Percentiles rank a stretch among this genome's conserved stretches.
Conservation (phyloP, 176 grass and related monocot species). For the Dendrocalamus sinicus region DNA sequence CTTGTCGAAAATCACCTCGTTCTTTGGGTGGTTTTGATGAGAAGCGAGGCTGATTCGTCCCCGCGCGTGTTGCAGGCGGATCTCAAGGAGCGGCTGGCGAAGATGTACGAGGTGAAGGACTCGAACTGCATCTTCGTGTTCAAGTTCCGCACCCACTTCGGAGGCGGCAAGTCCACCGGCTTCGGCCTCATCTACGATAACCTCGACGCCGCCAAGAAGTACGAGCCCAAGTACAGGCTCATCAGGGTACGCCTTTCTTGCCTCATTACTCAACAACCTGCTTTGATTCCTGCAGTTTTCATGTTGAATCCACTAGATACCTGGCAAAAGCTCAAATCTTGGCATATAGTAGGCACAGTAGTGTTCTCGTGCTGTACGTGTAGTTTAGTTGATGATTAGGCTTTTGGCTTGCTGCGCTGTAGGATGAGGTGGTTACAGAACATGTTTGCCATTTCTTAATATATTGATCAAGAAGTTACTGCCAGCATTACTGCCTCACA, state of each 20-base stretch:
- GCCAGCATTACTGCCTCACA: neutral
- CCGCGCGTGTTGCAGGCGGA: conserved; percentile 51
- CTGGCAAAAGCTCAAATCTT: neutral
- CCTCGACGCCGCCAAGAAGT: conserved; percentile 85
- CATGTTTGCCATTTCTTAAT: neutral
- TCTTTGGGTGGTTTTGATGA: neutral
- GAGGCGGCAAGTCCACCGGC: conserved; percentile 91
- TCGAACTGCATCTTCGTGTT: conserved; percentile 94
- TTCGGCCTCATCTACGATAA: conserved; percentile 96
- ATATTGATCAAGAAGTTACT: neutral
- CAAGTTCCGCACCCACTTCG: conserved; percentile 97
- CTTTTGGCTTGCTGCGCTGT: neutral
- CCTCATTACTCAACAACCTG: rapidly evolving
- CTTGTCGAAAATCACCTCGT: neutral
- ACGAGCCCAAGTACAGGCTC: conserved; percentile 92
- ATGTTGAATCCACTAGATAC: neutral
- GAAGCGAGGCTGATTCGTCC: neutral
- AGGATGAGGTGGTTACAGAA: neutral
- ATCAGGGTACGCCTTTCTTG: conserved; percentile 64
- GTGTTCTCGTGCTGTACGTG: neutral
- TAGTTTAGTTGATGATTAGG: neutral
- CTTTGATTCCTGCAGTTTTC: neutral
- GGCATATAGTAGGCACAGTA: neutral
- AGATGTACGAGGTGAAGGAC: conserved; percentile 81
- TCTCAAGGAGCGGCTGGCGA: conserved; percentile 72